Base-by-base conservation (phyloP, 176 grass and related monocot species). In the Eleusine coracana region DNA sequence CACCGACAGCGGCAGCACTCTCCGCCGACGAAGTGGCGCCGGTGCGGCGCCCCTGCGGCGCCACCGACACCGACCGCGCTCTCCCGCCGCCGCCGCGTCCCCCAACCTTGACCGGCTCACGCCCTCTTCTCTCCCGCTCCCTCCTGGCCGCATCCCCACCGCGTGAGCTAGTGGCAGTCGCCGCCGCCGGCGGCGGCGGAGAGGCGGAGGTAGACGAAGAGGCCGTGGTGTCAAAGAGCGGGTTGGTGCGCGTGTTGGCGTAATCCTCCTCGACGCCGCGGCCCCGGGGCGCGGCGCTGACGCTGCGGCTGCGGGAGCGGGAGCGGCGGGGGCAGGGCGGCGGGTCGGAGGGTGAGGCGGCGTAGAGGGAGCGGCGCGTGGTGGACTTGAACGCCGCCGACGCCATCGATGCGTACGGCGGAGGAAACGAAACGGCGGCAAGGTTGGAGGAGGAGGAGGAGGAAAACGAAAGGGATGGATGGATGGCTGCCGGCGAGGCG, bases 31-130 rank as follows among this genome's bases (percentile, higher is more conserved):
- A 11, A 34, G 49, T 49, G 11, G 60, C 61, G 37, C 48, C 17
- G 7, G 27, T 0, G 58, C 51, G 16, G 16, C 69, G 68, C 9
- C 74, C 49, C 79, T 76, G 50, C 42, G 74, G 88, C 50, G 74
- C 88, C n/a, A 86, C 68, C 23, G 88, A 90, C 59, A 71, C 74
- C 36, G 80, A 90, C 50, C 80, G 79, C 42, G 84, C 74, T 76
- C 80, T 90, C 69, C 52, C 71, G 0, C 81, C 64, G 3, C 46
- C 48, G 45, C 21, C 18, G 58, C 67, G n/a, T 21, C 20, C 48
- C 8, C 52, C 16, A 0, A 39, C 51, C 68, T 67, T 79, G 59
- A 69, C 17, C 84, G 54, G 49, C 31, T 83, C 70, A 20, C 69
- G 86, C 12, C 84, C 88, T 34, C 84, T 83, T 34, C 84, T 83